Evolutionary conservation across 164 flowering plant species (phyloP), one percentile per base, ranked within the genome.

Genomic region (Houttuynia cordata): DNA sequence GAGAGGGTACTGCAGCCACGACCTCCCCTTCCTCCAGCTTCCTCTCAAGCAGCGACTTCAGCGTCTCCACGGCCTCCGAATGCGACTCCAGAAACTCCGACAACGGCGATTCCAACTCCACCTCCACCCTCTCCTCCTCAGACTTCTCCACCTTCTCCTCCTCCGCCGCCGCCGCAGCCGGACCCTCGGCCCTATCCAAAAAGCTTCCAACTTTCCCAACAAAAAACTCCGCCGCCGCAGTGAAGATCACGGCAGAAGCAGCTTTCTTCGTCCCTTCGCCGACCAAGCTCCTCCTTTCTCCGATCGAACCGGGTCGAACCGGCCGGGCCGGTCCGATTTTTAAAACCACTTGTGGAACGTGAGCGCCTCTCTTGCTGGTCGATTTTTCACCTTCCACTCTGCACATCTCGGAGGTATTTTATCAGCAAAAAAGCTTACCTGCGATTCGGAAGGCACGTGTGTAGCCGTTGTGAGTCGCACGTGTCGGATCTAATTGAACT

Each of bases 11-110:
- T 91, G 92, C 40, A 92, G 79, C 96, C 93, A 92, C 0, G 95
- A 77, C 83, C 98, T 89, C 85, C 73, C 87, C 96, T 58, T 87
- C 98, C 56, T 92, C 98, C 57, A 86, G 79, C 72, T 81, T 86
- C 60, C 75, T 63, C 63, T 82, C 74, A 53, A 91, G 64, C 30
- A 86, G 64, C 18, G 74, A 59, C 53, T 79, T 88, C 58, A 91
- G 52, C 5, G 76, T 76, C 0, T 80, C 82, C 18, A 82, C 61
- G 0, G 80, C 84, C 18, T 84, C 87, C 0, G 79, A 42, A 42
- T 84, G 64, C 18, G 74, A 59, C 53, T 79, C 86, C 57, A 91
- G 51, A 51, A 88, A 69, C 59, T 81, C 71, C 1, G 81, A 62
- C 58, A 86, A 51, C 24, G 78, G 78, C 24, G 56, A 51, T 10